These are phyloP conservation scores for Tubosaeta sp. DNA, from an alignment of 768 basidiomycete genomes.

Conservation along the genomic window DNA sequence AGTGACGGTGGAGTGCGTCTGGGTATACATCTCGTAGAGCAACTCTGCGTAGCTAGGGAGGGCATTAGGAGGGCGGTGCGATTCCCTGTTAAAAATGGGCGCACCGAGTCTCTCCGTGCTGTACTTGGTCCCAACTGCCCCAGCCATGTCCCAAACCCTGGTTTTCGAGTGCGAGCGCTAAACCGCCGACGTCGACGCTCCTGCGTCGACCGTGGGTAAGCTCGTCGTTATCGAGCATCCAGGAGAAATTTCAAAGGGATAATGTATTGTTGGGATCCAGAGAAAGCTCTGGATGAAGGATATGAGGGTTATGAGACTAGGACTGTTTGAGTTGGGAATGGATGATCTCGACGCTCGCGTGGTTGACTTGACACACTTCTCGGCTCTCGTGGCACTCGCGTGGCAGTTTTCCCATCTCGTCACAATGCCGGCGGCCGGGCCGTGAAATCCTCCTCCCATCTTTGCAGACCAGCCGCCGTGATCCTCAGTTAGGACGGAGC, in stretches of 20 bases:
- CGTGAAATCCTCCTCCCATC: not conserved
- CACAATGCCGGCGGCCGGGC: slow-evolving; percentile 14
- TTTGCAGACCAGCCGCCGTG: not conserved
- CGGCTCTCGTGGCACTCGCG: slow-evolving; percentile 34
- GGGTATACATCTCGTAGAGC: slow-evolving; percentile 78
- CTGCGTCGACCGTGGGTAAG: slow-evolving; percentile 44
- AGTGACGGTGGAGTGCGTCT: slow-evolving; percentile 70
- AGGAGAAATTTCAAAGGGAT: not conserved
- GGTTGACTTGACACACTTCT: slow-evolving; percentile 33
- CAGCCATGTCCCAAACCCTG: slow-evolving; percentile 65
- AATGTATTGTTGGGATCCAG: not conserved
- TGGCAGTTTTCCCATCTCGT: slow-evolving; percentile 21
- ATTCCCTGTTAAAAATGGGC: slow-evolving; percentile 22
- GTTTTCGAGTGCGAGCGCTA: slow-evolving; percentile 71
- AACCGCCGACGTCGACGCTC: slow-evolving; percentile 87
- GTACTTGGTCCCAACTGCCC: slow-evolving; percentile 53
- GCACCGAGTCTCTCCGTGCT: slow-evolving; percentile 47
- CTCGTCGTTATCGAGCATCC: slow-evolving; percentile 30
- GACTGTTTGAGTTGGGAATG: slow-evolving; percentile 17
- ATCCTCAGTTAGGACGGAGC: not conserved
- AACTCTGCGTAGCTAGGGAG: slow-evolving; percentile 68
- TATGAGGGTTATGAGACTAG: slow-evolving; percentile 7
- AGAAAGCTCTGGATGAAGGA: not conserved
- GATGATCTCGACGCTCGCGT: slow-evolving; percentile 35
- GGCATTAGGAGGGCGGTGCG: slow-evolving; percentile 8